Evolutionary conservation across 2,329 filamentous ascomycete genomes (phyloP).

Genomic region (Neospermospora avenae): DNA sequence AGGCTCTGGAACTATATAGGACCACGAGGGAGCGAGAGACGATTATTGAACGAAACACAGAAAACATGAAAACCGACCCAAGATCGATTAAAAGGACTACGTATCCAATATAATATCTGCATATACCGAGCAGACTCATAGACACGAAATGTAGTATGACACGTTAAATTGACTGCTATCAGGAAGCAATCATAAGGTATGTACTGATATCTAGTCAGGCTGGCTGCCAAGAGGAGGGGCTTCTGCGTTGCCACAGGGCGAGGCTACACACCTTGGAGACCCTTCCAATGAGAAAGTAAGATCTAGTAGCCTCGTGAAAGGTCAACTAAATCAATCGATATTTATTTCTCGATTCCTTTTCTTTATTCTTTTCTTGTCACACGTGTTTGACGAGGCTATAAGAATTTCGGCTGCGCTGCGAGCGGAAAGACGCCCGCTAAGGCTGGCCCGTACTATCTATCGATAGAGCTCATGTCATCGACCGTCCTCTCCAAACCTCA

Average conservation of each 20-base stretch:
- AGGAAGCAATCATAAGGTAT: too few relatives aligned
- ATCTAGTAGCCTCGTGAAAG: neutral
- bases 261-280: neutral
- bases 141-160: too few relatives aligned
- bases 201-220: neutral
- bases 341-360: neutral
- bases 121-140: too few relatives aligned
- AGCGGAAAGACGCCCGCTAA: conserved; percentile 6
- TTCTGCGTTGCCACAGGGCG: neutral
- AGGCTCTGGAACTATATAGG: too few relatives aligned
- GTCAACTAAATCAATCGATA: neutral
- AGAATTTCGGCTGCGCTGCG: neutral
- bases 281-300: neutral
- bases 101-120: too few relatives aligned
- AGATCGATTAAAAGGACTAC: too few relatives aligned
- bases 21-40: neutral
- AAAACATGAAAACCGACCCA: too few relatives aligned
- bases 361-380: neutral
- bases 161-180: too few relatives aligned
- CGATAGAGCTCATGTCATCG: conserved; percentile 5
- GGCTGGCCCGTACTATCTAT: neutral
- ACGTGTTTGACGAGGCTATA: neutral
- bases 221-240: neutral
- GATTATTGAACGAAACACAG: neutral
- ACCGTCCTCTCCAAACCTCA: conserved; percentile 9